Conservation (phyloP, 2,329 filamentous ascomycete genomes). For the Mariannaea elegans region DNA sequence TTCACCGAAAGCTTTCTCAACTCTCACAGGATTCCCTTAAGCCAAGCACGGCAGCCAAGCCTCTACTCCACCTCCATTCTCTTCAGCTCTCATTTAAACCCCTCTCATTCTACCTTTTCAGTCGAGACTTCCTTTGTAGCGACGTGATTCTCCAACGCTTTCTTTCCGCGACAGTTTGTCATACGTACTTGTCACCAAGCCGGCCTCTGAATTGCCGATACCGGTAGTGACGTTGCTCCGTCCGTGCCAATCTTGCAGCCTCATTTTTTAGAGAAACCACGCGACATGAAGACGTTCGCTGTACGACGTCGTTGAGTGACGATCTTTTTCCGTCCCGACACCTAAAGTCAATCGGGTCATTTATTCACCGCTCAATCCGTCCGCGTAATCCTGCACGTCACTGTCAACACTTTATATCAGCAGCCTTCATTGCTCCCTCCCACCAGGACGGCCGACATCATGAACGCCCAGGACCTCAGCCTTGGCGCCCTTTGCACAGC, state of each 20-base stretch:
- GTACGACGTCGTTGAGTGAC: too few relatives aligned
- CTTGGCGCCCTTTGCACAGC: conserved; percentile 32
- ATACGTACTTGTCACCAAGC: not conserved
- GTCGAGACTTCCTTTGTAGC: too few relatives aligned
- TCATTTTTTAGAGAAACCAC: not conserved
- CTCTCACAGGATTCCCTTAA: not conserved
- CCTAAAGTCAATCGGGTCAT: too few relatives aligned
- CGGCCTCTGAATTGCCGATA: not conserved
- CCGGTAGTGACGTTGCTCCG: not conserved
- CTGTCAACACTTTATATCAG: too few relatives aligned
- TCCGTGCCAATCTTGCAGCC: not conserved
- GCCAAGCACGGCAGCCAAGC: conserved; percentile 8
- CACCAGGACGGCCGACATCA: not conserved
- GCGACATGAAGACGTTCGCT: not conserved
- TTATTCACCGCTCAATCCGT: not conserved
- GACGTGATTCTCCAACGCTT: not conserved
- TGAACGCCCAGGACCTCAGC: conserved; percentile 16
- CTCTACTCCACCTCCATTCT: not conserved
- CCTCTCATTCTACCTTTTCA: not conserved
- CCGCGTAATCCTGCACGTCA: not conserved
- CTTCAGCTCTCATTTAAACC: not conserved
- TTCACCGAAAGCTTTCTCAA: not conserved
- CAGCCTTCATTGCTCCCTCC: too few relatives aligned
- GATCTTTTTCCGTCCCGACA: too few relatives aligned
- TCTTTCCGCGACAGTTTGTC: not conserved